Percentiles rank a stretch among this genome's conserved stretches.
Conservation (phyloP, 345 rosid genomes). For the Eucalyptus cladocalyx region DNA sequence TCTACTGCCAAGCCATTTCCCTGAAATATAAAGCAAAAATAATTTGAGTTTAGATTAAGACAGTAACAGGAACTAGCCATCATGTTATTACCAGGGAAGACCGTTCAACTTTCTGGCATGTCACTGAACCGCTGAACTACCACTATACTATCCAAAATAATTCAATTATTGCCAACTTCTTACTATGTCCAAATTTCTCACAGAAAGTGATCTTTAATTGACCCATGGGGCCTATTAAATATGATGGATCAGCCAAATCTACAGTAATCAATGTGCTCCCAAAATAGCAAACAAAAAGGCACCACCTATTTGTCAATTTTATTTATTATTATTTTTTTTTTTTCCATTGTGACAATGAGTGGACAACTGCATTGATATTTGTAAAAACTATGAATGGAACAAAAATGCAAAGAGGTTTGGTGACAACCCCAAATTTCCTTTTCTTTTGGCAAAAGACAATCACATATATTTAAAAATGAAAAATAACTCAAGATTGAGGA, state of each 20-base stretch:
- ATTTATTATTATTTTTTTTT: neutral
- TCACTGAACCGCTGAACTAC: neutral
- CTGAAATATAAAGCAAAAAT: slow-evolving; percentile 3
- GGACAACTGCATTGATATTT: neutral
- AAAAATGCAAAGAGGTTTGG: neutral
- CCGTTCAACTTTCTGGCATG: neutral
- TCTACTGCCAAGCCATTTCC: slow-evolving; percentile 95
- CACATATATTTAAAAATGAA: too few relatives aligned
- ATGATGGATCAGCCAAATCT: neutral
- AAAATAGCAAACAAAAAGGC: neutral
- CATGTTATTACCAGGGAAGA: neutral
- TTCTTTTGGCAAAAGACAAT: neutral
- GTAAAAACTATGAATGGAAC: neutral
- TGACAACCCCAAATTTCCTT: neutral
- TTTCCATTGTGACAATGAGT: neutral
- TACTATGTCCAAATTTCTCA: neutral
- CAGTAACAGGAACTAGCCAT: neutral
- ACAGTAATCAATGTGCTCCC: neutral
- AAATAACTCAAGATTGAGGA: too few relatives aligned
- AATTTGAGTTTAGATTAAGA: neutral
- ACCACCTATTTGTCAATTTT: neutral
- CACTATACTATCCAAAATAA: neutral
- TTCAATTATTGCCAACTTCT: neutral
- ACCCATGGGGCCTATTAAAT: neutral
- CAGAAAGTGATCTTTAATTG: neutral